Conservation (phyloP, 106 monocot genomes). For the Dendrobium chrysotoxum region DNA sequence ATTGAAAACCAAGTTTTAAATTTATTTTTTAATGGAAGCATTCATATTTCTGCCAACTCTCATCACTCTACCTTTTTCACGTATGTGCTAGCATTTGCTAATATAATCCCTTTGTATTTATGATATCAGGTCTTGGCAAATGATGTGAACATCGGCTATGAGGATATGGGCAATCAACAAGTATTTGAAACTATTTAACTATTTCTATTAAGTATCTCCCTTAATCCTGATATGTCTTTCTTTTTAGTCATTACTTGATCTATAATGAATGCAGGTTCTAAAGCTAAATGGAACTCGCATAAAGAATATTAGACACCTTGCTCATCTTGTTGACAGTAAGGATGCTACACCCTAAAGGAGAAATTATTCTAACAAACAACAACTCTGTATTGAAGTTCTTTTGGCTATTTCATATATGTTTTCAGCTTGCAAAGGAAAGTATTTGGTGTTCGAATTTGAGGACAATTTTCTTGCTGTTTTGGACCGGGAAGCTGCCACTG, state of each 20-base stretch:
- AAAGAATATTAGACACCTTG: constrained; percentile 89
- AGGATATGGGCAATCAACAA: constrained; percentile 90
- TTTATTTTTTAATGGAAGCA: neutral
- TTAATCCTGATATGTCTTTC: neutral
- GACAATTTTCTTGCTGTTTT: constrained; percentile 87
- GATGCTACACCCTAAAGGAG: neutral
- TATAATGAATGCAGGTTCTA: constrained; percentile 39
- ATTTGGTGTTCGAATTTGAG: constrained; percentile 87
- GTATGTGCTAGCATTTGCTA: neutral
- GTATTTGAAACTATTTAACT: constrained; percentile 27
- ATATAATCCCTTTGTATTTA: neutral
- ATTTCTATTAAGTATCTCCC: neutral
- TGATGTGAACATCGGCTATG: constrained; percentile 94
- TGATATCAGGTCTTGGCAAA: constrained; percentile 69
- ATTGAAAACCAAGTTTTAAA: neutral
- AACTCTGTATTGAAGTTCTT: neutral
- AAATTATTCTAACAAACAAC: neutral
- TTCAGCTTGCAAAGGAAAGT: constrained; percentile 86
- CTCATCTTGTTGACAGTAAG: constrained; percentile 90
- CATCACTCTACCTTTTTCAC: neutral
- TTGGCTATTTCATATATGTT: neutral
- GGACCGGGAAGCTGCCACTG: constrained; percentile 58
- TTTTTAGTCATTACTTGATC: neutral
- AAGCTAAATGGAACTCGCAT: constrained; percentile 77
- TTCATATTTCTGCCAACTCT: neutral